Base-by-base conservation (phyloP, 768 basidiomycete genomes). In the Leccinum fibrillosum region DNA sequence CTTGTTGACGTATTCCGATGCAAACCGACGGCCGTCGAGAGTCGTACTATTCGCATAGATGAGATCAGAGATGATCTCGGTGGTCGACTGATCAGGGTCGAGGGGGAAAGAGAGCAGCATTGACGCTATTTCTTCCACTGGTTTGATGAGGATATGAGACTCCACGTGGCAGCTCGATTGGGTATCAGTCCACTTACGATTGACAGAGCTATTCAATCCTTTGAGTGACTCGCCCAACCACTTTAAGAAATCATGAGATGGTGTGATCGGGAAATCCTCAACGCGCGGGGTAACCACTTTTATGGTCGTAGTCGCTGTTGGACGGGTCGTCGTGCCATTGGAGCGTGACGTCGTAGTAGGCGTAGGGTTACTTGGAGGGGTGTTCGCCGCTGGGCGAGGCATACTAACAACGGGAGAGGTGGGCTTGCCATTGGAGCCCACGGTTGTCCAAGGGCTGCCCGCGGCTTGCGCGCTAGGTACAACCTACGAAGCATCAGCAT, bases 31-130 rank as follows among this genome's bases (percentile, higher is more conserved):
- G 5, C 97, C 97, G 68, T 98, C 94, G 52, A 99, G 83, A 2
- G 92, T 98, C 21, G 94, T 91, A 63, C 93, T 96, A 68, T 90
- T 94, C 54, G 89, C 86, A 68, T 98, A 99, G 60, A 98, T 94
- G 45, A 90, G 81, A 71, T 98, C 97, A 23, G 92, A 90, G 63
- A 99, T 98, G 69, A 97, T 88, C 74, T 99, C 97, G 47, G 85
- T 75, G 0, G 90, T 92, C 15, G 84, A 85, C 64, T 84, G 76
- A 65, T 90, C 91, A 19, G 89, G 91, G 62, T 98, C 94, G 52
- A 98, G 74, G 3, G 96, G 91, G 79, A 99, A 98, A 1, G 90
- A 86, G 25, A 99, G 82, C 23, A 99, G 78, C 93, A 98, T 96
- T 49, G 90, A 88, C 68, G 93, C 87, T 69, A 98, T 94, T 64